phyloP scores from a whole-genome alignment of 441 rosid genomes.

The Pelargonium fulgidum region DNA sequence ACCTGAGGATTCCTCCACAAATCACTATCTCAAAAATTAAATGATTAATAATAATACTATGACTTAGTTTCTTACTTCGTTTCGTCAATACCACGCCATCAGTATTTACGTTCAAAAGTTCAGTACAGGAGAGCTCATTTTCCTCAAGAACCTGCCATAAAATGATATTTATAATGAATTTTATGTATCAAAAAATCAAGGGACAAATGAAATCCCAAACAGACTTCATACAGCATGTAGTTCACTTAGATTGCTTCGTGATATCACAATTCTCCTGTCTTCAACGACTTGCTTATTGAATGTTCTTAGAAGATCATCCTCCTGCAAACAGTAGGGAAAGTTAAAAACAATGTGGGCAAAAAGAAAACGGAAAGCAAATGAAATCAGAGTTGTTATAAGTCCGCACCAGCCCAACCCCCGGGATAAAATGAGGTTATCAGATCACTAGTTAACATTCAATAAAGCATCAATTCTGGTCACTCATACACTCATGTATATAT shows the following conservation, averaged over 20 bases:
- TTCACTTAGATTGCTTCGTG: conserved; percentile 79
- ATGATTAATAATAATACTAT: conserved; percentile 10
- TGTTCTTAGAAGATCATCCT: conserved; percentile 59
- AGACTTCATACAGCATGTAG: conserved; percentile 54
- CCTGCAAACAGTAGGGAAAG: conserved; percentile 36
- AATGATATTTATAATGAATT: conserved; percentile 18
- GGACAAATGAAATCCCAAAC: background rate
- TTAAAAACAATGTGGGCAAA: background rate
- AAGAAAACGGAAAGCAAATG: background rate
- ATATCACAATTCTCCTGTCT: conserved; percentile 76
- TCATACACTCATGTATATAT: no score
- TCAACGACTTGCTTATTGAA: conserved; percentile 90
- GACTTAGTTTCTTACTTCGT: conserved; percentile 49
- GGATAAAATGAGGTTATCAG: no score
- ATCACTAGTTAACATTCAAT: no score
- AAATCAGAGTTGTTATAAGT: no score
- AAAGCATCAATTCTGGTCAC: no score
- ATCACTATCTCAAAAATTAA: background rate
- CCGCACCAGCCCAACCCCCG: no score
- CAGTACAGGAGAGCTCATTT: conserved; percentile 69
- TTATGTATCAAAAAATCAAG: conserved; percentile 4
- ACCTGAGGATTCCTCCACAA: background rate
- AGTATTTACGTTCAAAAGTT: conserved; percentile 58
- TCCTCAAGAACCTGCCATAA: conserved; percentile 80
- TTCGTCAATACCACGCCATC: conserved; percentile 79